A percentile compares a stretch with the other conserved stretches of the same genome.
Conservation (phyloP, 1,139 yeast species). For the Geotrichum histeridarum region DNA sequence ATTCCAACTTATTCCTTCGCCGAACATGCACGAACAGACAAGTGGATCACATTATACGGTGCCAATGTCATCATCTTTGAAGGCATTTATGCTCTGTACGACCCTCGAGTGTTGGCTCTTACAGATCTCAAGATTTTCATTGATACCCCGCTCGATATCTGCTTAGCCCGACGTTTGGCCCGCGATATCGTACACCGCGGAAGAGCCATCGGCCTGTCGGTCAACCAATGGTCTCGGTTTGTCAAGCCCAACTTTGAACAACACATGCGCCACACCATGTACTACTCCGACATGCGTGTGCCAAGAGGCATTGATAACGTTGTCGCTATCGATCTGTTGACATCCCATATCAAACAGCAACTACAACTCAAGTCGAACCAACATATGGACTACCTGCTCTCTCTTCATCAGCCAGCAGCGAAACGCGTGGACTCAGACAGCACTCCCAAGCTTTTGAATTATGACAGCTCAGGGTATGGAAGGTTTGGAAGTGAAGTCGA, state of each 20-base stretch:
- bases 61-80: slow-evolving; percentile 90
- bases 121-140: slow-evolving; percentile 88
- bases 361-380: slow-evolving; percentile 56
- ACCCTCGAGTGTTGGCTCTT: slow-evolving; percentile 59
- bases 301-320: slow-evolving; percentile 84
- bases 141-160: slow-evolving; percentile 88
- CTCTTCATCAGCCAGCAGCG: slow-evolving; percentile 42
- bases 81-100: slow-evolving; percentile 82
- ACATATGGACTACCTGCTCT: slow-evolving; percentile 58
- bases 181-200: slow-evolving; percentile 85
- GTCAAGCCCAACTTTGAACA: slow-evolving; percentile 90
- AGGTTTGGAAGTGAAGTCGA: slow-evolving; percentile 1
- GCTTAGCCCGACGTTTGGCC: slow-evolving; percentile 79
- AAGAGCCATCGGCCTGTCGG: slow-evolving; percentile 72
- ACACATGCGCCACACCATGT: slow-evolving; percentile 71
- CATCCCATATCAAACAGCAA: slow-evolving; percentile 73
- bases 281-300: slow-evolving; percentile 74
- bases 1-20: slow-evolving; percentile 85
- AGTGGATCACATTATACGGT: slow-evolving; percentile 76
- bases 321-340: slow-evolving; percentile 73
- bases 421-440: slow-evolving; percentile 21
- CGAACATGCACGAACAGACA: slow-evolving; percentile 65
- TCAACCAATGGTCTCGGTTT: slow-evolving; percentile 82
- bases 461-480: background rate
- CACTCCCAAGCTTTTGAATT: background rate